phyloP scores from a whole-genome alignment of 2,329 filamentous ascomycete genomes.

The Nakataea oryzae region DNA sequence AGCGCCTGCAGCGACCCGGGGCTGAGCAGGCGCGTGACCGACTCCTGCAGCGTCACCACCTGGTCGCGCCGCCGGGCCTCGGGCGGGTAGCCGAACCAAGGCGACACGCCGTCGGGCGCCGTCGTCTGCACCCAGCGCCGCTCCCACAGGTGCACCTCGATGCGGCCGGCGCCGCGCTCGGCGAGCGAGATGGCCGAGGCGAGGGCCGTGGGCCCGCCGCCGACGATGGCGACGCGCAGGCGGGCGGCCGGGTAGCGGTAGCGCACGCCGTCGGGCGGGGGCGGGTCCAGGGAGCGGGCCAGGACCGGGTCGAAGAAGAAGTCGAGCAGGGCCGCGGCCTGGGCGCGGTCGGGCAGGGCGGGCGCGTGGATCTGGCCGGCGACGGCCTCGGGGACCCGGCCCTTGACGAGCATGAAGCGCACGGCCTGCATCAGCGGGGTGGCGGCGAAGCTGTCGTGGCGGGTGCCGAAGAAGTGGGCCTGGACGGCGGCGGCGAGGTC shows the following conservation, averaged over 20 bases:
- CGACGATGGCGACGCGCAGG: conserved; percentile 1
- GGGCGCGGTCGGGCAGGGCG: conserved; percentile 10
- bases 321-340: conserved; percentile 16
- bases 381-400: conserved; percentile 12
- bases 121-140: conserved; percentile 17
- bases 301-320: conserved; percentile 25
- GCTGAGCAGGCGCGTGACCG: conserved; percentile 19
- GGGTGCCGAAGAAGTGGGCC: conserved; percentile 14
- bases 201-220: conserved; percentile 1
- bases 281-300: conserved; percentile 14
- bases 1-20: conserved; percentile 16
- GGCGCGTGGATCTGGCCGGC: neutral
- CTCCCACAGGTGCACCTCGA: conserved; percentile 24
- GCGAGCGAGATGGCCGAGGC: conserved; percentile 17
- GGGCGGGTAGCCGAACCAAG: conserved; percentile 17
- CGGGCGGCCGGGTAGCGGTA: conserved; percentile 15
- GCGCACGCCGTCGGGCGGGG: conserved; percentile 11
- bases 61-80: conserved; percentile 20
- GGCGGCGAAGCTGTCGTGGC: conserved; percentile 17
- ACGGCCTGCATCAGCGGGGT: conserved; percentile 21
- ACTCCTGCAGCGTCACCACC: conserved; percentile 24
- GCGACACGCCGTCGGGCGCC: conserved; percentile 6
- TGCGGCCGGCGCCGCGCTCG: conserved; percentile 18
- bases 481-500: conserved; percentile 18
- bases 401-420: conserved; percentile 23